Conservation (phyloP, 2,329 filamentous ascomycete genomes). For the Pestalotiopsis sp. region DNA sequence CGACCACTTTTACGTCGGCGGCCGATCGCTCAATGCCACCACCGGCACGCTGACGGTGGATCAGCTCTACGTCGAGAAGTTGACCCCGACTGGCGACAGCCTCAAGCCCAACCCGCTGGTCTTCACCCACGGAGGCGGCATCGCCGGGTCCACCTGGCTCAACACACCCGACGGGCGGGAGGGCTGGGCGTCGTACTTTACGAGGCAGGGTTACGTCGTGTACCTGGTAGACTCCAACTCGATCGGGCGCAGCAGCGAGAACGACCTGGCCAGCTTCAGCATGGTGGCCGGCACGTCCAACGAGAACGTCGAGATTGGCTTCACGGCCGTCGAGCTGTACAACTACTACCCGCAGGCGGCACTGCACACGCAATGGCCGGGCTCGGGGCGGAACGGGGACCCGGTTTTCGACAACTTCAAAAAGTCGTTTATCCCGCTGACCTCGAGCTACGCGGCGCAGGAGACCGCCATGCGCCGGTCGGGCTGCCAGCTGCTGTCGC, state of each 20-base stretch:
- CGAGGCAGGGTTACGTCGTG: constrained; percentile 45
- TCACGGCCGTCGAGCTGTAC: constrained; percentile 23
- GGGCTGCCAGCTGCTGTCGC: constrained; percentile 30
- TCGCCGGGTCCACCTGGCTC: constrained; percentile 38
- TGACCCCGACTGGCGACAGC: neutral
- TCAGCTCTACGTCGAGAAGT: constrained; percentile 5
- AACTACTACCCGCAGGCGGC: constrained; percentile 34
- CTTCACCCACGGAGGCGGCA: neutral
- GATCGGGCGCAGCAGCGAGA: constrained; percentile 21
- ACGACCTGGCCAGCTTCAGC: constrained; percentile 21
- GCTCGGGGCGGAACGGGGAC: constrained; percentile 22
- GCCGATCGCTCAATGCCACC: neutral
- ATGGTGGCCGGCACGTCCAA: constrained; percentile 22
- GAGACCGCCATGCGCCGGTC: constrained; percentile 31
- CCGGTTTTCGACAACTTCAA: constrained; percentile 33
- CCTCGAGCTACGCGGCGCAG: constrained; percentile 30
- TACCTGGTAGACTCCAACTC: constrained; percentile 38
- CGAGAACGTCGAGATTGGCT: constrained; percentile 25
- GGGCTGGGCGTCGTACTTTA: constrained; percentile 50
- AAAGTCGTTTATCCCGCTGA: constrained; percentile 19
- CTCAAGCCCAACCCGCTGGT: neutral
- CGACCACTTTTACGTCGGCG: constrained; percentile 4
- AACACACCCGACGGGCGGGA: constrained; percentile 48
- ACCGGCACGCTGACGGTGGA: constrained; percentile 3
- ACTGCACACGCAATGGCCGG: constrained; percentile 25